Evolutionary conservation across 2,329 filamentous ascomycete genomes (phyloP).

Genomic region (Didymellaceae sp.): DNA sequence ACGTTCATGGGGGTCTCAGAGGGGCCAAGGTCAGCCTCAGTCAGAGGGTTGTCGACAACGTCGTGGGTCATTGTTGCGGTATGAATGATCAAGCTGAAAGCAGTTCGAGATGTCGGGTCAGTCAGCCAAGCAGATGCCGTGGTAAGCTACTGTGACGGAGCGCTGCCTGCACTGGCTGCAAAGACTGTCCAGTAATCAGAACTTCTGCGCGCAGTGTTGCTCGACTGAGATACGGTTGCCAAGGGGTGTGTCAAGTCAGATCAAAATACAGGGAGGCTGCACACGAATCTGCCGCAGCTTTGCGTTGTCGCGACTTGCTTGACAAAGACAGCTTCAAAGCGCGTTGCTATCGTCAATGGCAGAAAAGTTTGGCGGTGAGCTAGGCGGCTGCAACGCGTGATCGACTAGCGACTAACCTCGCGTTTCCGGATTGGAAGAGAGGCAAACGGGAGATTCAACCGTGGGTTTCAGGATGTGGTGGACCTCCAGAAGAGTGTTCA

Average conservation of each 20-base stretch:
- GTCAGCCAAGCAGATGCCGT: background rate
- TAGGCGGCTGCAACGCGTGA: conserved; percentile 20
- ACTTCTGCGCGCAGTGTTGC: background rate
- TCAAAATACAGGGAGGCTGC: no score
- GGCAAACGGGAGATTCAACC: background rate
- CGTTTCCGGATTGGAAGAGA: conserved; percentile 1
- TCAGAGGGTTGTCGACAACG: conserved; percentile 24
- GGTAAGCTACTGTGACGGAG: no score
- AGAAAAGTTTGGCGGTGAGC: conserved; percentile 34
- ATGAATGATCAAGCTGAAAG: background rate
- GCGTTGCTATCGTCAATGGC: conserved; percentile 15
- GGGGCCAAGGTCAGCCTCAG: conserved; percentile 17
- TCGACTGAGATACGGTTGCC: no score
- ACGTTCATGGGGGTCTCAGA: conserved; percentile 10
- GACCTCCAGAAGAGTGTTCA: conserved; percentile 18
- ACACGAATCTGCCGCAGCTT: background rate
- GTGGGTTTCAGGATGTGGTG: conserved; percentile 17
- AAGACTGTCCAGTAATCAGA: background rate
- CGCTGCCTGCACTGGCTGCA: no score
- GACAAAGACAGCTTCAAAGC: conserved; percentile 11
- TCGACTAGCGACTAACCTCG: conserved; percentile 15
- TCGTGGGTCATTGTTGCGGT: conserved; percentile 20
- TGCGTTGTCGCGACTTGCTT: background rate
- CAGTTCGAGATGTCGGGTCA: background rate
- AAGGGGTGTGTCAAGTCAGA: no score